Evolutionary conservation across 345 rosid species (phyloP), one percentile per base, ranked within the genome.

Genomic region (Xanthoceras sorbifolium): DNA sequence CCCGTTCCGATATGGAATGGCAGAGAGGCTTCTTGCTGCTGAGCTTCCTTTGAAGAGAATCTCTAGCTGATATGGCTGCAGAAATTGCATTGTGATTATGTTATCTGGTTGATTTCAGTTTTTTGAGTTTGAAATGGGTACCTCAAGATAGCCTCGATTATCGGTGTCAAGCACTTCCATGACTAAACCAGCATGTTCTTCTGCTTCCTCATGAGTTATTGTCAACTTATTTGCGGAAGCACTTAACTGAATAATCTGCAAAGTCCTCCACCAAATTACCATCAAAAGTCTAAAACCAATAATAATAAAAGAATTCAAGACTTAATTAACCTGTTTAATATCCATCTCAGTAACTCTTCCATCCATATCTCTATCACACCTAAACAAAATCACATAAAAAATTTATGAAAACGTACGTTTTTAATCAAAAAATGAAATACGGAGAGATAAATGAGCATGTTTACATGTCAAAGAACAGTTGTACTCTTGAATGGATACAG

Each of bases 391-490:
- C 50, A 28, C 1, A 34, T 0, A 3, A 23, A 50, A 12, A 0
- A 34, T n/a, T 1, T 6, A 69, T 52, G 9, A 46, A 44, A 29
- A 44, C 23, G 0, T 2, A n/a, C n/a, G n/a, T 62, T 34, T 42
- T 42, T 0, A 42, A 42, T 0, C 46, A 9, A n/a, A n/a, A n/a
- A n/a, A n/a, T n/a, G 7, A 50, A 50, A 50, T 50, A 17, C n/a
- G 2, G 6, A 4, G n/a, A 50, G 55, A 50, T 3, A 4, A 17
- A 50, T 50, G 55, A 17, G 8, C 6, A 50, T 15, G 55, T 5
- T 75, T 87, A 87, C 92, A 89, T 40, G 86, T 89, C 80, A 76
- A 89, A 89, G 84, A 85, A 81, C 20, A 89, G 67, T 25, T 60
- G 78, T 18, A 81, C 29, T 57, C 87, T 85, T 66, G 88, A 80